Evolutionary conservation across 1,284 basidiomycete species (phyloP), one percentile per base, ranked within the genome.

Genomic region (Amanita bisporigera): DNA sequence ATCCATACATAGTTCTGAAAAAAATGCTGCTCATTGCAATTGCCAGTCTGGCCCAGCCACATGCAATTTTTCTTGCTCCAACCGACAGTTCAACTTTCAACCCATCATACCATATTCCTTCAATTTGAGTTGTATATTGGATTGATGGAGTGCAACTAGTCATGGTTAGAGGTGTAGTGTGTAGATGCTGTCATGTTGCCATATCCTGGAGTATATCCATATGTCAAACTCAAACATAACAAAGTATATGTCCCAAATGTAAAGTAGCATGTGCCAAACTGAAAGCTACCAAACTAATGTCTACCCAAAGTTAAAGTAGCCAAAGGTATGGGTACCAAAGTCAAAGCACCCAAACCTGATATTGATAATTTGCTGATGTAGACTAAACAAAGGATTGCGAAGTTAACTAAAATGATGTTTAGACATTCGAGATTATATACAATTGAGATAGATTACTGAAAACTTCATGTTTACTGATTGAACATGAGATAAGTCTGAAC

Each of bases 301-400:
- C 50, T 26, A 54, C 50, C 50, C 50, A 54, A 54, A 54, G 50
- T 54, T 24, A 54, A 29, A 54, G 19, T 54, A 54, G 50, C 50
- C 50, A 54, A 54, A 54, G 26, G 29, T 14, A 24, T 12, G 50
- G 9, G n/a, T 54, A 29, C 50, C 50, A 54, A 54, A 54, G 9
- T 29, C 50, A 54, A 54, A 26, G 50, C 19, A 29, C 9, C 50
- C 50, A 54, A 54, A 54, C 29, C 24, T 19, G 29, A 24, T 9
- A 26, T 54, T 29, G 24, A 54, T 54, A 29, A 54, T 54, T 54
- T 54, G 50, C 50, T 54, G 50, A 54, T 29, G 50, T 14, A 54
- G 24, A 50, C 9, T 50, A 50, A 40, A 40, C 38, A 15, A 40
- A 40, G 38, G 15, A 40, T 40, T 40, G 38, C 38, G 15, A 40